Base-by-base conservation (phyloP, 2,329 filamentous ascomycete species). In the Lecanicillium sp. region DNA sequence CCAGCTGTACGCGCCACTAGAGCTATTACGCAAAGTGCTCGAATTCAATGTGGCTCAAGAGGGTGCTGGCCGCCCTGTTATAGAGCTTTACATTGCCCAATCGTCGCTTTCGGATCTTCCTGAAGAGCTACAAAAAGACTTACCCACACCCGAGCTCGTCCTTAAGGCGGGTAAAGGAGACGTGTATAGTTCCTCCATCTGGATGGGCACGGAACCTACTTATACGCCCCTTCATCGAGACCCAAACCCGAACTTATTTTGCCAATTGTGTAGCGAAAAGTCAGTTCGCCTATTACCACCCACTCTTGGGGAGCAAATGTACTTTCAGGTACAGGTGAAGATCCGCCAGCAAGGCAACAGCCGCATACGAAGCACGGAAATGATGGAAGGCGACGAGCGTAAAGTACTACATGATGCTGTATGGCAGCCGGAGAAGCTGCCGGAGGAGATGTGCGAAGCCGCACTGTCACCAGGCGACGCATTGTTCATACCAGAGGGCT, bases 221-320 rank as follows among this genome's bases (percentile, higher is more conserved):
- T 88, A 87, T 50, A 95, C 92, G 1, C 88, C 92, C 4, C 67
- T 95, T 3, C 92, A 98, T 59, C 77, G 84, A 39, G 92, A 98
- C 52, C 92, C 92, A 1, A 96, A 96, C 51, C 87, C 87, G 0
- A 98, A 98, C 54, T 52, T 95, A 0, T 95, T 96, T 56, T 77
- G 85, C 33, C 92, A 98, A 59, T 59, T 96, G 11, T 77, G 76
- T 13, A 78, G 85, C 4, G 60, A 55, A 37, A 98, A 98, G 59
- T 56, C 64, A 0, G 67, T 95, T 13, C 71, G 88, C n/a, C 56
- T 95, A 11, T 68, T 90, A 42, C 63, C 69, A 4, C 87, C 88
- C 0, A 53, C 60, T 0, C 52, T 67, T 3, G 92, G 92, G 1
- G 63, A 73, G 33, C 59, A 51, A 1, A 55, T 95, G 3, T 95